Conservation (phyloP, 1,284 basidiomycete species). For the Ceratobasidium sp. region DNA sequence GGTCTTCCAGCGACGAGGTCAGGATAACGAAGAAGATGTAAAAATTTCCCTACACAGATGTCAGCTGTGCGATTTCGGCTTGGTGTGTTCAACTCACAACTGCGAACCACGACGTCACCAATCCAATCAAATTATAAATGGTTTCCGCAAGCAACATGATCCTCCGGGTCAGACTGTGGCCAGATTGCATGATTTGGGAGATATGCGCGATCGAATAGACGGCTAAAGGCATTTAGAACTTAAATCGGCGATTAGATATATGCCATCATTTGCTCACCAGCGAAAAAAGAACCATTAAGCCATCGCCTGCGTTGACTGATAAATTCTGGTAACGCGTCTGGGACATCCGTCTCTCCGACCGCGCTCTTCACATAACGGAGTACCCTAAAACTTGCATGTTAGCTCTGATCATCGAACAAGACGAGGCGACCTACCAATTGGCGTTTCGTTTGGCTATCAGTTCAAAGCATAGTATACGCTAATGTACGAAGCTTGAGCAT, state of each 20-base stretch:
- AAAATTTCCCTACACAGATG: constrained; percentile 75
- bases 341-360: constrained; percentile 96
- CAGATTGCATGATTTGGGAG: constrained; percentile 83
- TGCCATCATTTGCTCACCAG: constrained; percentile 56
- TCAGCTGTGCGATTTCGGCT: constrained; percentile 1
- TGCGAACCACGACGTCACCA: constrained; percentile 93
- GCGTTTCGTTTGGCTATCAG: constrained; percentile 90
- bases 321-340: constrained; percentile 92
- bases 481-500: constrained; percentile 46
- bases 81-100: constrained; percentile 62
- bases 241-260: neutral
- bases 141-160: constrained; percentile 78
- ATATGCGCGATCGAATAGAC: constrained; percentile 58
- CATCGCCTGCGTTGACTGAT: constrained; percentile 92
- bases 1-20: constrained; percentile 85
- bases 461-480: constrained; percentile 97
- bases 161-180: constrained; percentile 84
- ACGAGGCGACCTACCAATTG: constrained; percentile 67
- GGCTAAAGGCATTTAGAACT: constrained; percentile 46
- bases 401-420: neutral
- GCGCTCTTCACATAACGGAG: constrained; percentile 96
- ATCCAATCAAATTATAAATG: constrained; percentile 86
- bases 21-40: constrained; percentile 97
- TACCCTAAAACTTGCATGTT: constrained; percentile 62
- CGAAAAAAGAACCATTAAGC: constrained; percentile 96